A percentile compares a stretch with the other conserved stretches of the same genome.
phyloP scores from a whole-genome alignment of 371 early-diverging fungal genomes.

The Saksenaea vasiformis region DNA sequence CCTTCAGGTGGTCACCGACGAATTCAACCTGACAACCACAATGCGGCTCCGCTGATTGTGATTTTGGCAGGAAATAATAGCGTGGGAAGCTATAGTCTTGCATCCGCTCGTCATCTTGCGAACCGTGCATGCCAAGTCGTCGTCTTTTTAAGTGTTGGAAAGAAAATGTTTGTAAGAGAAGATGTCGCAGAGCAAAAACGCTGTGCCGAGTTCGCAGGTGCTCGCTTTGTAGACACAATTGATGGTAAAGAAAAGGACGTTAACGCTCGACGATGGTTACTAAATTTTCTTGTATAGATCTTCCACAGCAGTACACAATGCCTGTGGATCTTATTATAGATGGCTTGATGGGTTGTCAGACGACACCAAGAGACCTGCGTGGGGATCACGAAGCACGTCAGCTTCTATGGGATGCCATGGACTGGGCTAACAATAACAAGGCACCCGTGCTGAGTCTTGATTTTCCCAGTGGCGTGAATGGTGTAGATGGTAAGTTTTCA shows the following conservation, averaged over 20 bases:
- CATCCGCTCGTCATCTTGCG: constrained; percentile 76
- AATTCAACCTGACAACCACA: constrained; percentile 74
- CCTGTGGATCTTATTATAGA: constrained; percentile 84
- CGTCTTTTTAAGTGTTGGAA: constrained; percentile 55
- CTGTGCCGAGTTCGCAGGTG: constrained; percentile 37
- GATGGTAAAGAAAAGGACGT: constrained; percentile 21
- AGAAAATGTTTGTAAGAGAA: constrained; percentile 24
- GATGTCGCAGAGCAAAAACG: constrained; percentile 22
- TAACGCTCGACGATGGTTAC: too few species aligned
- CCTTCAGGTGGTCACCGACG: constrained; percentile 69
- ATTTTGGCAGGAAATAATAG: constrained; percentile 77
- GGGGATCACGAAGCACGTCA: constrained; percentile 50
- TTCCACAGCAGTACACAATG: constrained; percentile 53
- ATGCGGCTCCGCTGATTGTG: constrained; percentile 71
- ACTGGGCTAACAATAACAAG: constrained; percentile 76
- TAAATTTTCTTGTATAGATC: constrained; percentile 18
- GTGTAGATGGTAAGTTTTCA: constrained; percentile 45
- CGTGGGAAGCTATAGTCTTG: constrained; percentile 74
- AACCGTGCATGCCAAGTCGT: constrained; percentile 77
- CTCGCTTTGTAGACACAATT: constrained; percentile 24
- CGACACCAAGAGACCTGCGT: constrained; percentile 53
- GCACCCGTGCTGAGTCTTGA: constrained; percentile 74
- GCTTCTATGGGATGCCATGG: constrained; percentile 62
- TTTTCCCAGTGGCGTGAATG: constrained; percentile 73
- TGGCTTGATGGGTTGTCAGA: constrained; percentile 67